Base-by-base conservation (phyloP, 768 basidiomycete species). In the Trametes cingulata region DNA sequence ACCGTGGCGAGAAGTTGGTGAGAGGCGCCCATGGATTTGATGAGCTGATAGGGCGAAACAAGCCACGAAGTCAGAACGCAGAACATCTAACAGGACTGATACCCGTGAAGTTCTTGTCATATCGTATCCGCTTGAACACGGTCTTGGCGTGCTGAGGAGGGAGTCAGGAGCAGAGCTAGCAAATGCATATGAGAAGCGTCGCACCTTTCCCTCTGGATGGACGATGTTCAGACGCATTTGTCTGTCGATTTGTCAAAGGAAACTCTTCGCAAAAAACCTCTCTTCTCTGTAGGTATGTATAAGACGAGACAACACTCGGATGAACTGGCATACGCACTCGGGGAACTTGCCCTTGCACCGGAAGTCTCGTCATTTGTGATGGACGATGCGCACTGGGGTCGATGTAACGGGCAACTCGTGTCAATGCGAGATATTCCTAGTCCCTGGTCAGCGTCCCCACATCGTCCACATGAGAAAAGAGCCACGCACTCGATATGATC, bases 201-300 rank as follows among this genome's bases (percentile, higher is more conserved):
- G 37, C 67, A 93, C 94, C 81, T 98, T 95, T 42, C 97, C 97
- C 57, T 95, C 87, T 0, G 95, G 93, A 69, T 97, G 93, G 15
- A 98, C 92, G 52, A 98, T 89, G 61, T 98, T 98, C 46, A 99
- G 74, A 3, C 97, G 97, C 87, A 98, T 95, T 71, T 98, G 95
- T 52, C 95, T 82, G 74, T 99, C 97, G 1, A 98, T n/a, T 86
- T 0, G 94, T 95, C 58, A 99, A 73, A 7, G 98, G 75, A 1
- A 94, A 92, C 69, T 93, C 80, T 61, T 95, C 92, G 61, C 94
- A 94, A 0, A 81, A 72, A n/a, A 93, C 75, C n/a, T n/a, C 68
- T 95, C 90, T 53, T 82, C 88, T 41, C 95, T 95, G 54, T 17
- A 17, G 10, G 10, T 4, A 4, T 4, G 14, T 20, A 14, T 33